phyloP scores from a whole-genome alignment of 352 stramenopile genomes.

The Pilasporangium apinafurcum region DNA sequence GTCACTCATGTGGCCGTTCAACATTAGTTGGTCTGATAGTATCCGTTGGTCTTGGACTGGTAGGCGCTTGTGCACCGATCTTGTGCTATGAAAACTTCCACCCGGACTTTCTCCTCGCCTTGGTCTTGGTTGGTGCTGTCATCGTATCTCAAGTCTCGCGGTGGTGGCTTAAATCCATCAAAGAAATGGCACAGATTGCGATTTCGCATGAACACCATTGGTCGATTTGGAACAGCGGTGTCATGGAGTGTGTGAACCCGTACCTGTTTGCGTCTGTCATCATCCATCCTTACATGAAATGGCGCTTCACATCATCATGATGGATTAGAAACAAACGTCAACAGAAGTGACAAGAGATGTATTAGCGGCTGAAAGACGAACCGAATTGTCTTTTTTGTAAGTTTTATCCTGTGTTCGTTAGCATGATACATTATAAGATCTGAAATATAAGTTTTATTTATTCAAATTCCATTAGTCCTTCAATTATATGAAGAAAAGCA shows the following conservation, averaged over 20 bases:
- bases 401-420: no score
- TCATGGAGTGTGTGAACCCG: conserved; percentile 45
- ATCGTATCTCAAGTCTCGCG: conserved; percentile 28
- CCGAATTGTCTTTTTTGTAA: no score
- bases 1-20: conserved; percentile 7
- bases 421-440: no score
- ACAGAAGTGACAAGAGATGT: conserved; percentile 1
- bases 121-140: conserved; percentile 20
- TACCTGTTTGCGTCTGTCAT: conserved; percentile 58
- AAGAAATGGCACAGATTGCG: conserved; percentile 26
- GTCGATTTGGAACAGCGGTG: conserved; percentile 34
- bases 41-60: not conserved
- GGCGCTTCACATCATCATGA: conserved; percentile 12
- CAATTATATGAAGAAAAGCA: not conserved
- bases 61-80: no score
- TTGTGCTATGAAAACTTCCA: no score
- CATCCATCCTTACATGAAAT: conserved; percentile 60
- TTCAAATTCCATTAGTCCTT: no score
- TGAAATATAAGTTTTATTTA: no score
- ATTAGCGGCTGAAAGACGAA: no score
- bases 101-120: no score
- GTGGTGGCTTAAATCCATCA: conserved; percentile 29
- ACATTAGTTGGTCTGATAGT: no score
- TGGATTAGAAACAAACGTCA: not conserved
- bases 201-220: conserved; percentile 10